Evolutionary conservation across 1,284 basidiomycete species (phyloP), one percentile per base, ranked within the genome.

Genomic region (Earliella scabrosa): DNA sequence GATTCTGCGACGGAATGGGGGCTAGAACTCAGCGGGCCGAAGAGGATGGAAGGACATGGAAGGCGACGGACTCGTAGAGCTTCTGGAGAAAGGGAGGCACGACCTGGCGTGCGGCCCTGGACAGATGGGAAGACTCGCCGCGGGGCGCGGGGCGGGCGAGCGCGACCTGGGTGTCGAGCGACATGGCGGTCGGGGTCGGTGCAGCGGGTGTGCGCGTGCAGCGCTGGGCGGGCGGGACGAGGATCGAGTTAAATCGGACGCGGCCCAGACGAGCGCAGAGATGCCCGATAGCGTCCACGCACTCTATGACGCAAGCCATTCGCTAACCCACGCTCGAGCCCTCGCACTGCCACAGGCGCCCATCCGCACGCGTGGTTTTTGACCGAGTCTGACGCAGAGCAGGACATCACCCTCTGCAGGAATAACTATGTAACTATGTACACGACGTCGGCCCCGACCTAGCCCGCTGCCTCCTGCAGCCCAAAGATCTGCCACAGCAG

Each of bases 21-120:
- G 45, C 40, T 43, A 48, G 23, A 48, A 34, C 5, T 36, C 32
- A 38, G 51, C 35, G 34, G 5, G 24, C 7, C 10, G 23, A 26
- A 26, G 11, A 23, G 39, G 2, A 6, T 23, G 13, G 39, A 41
- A 24, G 4, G 23, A 11, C n/a, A 46, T 56, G 24, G 44, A 51
- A 44, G 49, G 58, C 53, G 45, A 52, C 51, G 49, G 52, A 95
- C 93, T 90, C 91, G 75, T 89, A 95, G 32, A 98, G 81, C 74
- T 98, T 98, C 75, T 95, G 93, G 16, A 97, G 80, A 69, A 98
- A 98, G 0, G 93, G 91, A 0, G 94, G 93, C 2, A 94, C 82
- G 13, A 80, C 75, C 64, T 84, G 82, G 40, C 82, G 74, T 2
- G 83, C 76, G 11, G 80, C 75, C 67, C 76, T 82, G 62, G 77